Evolutionary conservation across 2,329 filamentous ascomycete species (phyloP).

Genomic region (Aspergillus quadricinctus): DNA sequence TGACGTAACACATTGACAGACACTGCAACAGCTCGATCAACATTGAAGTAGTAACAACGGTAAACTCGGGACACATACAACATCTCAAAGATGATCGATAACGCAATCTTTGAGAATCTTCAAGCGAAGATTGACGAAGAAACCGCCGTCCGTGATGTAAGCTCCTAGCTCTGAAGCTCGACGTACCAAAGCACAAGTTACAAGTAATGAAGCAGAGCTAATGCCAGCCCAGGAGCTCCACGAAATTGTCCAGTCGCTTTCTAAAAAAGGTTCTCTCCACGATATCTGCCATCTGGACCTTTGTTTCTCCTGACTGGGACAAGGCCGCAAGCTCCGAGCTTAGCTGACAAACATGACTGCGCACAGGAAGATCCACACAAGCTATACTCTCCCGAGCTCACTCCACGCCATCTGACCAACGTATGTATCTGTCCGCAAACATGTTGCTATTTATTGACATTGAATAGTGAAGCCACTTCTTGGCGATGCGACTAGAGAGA

Average conservation of each 20-base stretch:
- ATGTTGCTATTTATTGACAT: background rate
- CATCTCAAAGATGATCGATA: slow-evolving; percentile 61
- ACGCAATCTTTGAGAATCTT: slow-evolving; percentile 79
- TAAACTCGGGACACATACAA: slow-evolving; percentile 1
- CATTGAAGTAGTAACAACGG: slow-evolving; percentile 21
- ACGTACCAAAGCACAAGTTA: background rate
- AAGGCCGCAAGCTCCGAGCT: background rate
- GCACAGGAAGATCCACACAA: slow-evolving; percentile 66
- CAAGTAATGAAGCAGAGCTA: slow-evolving; percentile 2
- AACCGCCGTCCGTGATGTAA: slow-evolving; percentile 68
- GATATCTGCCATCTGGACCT: background rate
- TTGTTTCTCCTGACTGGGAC: background rate
- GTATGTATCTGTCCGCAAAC: slow-evolving; percentile 41
- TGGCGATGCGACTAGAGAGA: slow-evolving; percentile 62
- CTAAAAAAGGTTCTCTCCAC: slow-evolving; percentile 59
- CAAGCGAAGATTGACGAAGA: slow-evolving; percentile 90
- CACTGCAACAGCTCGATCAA: slow-evolving; percentile 5
- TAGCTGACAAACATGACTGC: background rate
- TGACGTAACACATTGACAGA: slow-evolving; percentile 14
- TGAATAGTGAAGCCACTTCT: slow-evolving; percentile 63
- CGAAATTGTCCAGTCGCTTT: slow-evolving; percentile 74
- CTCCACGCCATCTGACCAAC: slow-evolving; percentile 66
- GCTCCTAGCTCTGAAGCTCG: slow-evolving; percentile 2
- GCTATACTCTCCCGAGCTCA: slow-evolving; percentile 85
- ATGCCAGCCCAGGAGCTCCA: slow-evolving; percentile 59